Percentiles rank a stretch among this genome's conserved stretches.
Conservation (phyloP, 345 rosid species). For the Camelina sativa region DNA sequence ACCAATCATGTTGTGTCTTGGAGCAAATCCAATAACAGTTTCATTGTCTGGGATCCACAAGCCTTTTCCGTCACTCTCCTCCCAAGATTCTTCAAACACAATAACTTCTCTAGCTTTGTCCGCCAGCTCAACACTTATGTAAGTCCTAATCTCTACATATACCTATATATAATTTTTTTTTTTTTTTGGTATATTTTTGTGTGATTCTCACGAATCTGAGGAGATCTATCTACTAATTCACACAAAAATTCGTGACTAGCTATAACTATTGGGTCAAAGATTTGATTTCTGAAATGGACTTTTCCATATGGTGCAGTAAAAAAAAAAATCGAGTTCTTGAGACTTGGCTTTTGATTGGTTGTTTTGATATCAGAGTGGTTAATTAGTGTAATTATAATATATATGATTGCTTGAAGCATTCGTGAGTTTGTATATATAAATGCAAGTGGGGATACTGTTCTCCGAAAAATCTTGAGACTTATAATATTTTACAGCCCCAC, state of each 20-base stretch:
- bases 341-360: slow-evolving; percentile 31
- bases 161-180: background rate
- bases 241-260: slow-evolving; percentile 23
- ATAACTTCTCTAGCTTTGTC: slow-evolving; percentile 82
- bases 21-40: slow-evolving; percentile 69
- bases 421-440: slow-evolving; percentile 29
- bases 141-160: slow-evolving; percentile 40
- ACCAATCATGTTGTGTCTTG: slow-evolving; percentile 72
- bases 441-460: slow-evolving; percentile 45
- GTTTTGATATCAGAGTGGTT: slow-evolving; percentile 24
- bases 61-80: slow-evolving; percentile 58
- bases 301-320: slow-evolving; percentile 1
- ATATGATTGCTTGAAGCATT: slow-evolving; percentile 39
- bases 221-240: slow-evolving; percentile 30
- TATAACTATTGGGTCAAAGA: slow-evolving; percentile 17
- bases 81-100: slow-evolving; percentile 78
- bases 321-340: slow-evolving; percentile 23
- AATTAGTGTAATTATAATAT: slow-evolving; percentile 35
- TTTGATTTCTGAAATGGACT: slow-evolving; percentile 13
- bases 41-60: slow-evolving; percentile 76
- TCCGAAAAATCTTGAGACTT: slow-evolving; percentile 26
- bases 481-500: slow-evolving; percentile 43
- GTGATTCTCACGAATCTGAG: slow-evolving; percentile 13
- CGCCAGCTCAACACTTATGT: slow-evolving; percentile 87
- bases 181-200: background rate